Conservation (phyloP, 352 stramenopile genomes). For the Elongisporangium undulatum region DNA sequence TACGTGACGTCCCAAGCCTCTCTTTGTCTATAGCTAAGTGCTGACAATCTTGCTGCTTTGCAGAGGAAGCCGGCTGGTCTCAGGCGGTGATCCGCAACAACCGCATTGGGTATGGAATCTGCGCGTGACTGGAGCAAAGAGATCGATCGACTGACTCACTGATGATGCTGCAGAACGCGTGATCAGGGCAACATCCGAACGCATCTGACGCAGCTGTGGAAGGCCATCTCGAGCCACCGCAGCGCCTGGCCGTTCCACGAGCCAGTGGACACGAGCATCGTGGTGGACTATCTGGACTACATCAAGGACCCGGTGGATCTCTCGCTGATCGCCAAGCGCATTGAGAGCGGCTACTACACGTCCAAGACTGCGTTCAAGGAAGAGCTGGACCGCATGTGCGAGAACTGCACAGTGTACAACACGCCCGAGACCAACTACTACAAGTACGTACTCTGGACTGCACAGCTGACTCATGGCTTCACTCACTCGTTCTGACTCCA, state of each 20-base stretch:
- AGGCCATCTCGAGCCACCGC: constrained; percentile 91
- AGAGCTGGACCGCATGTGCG: constrained; percentile 96
- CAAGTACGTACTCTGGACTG: constrained; percentile 63
- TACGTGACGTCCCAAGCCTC: constrained; percentile 34
- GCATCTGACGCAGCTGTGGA: constrained; percentile 84
- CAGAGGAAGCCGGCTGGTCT: constrained; percentile 85
- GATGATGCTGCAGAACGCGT: constrained; percentile 35
- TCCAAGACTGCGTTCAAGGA: constrained; percentile 89
- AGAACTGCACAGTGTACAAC: constrained; percentile 99
- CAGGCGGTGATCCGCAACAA: constrained; percentile 83
- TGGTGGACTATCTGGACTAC: constrained; percentile 96
- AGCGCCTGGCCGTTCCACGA: constrained; percentile 98
- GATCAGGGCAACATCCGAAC: constrained; percentile 81
- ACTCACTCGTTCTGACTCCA: constrained; percentile 10
- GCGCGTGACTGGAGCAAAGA: too few relatives aligned
- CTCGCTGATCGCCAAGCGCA: constrained; percentile 76
- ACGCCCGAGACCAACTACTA: constrained; percentile 94
- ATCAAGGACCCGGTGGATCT: constrained; percentile 95
- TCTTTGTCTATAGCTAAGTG: constrained; percentile 1
- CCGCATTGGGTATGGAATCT: constrained; percentile 62
- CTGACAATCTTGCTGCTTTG: constrained; percentile 4
- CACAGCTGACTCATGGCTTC: constrained; percentile 1
- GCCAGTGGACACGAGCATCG: constrained; percentile 93
- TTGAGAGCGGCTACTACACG: constrained; percentile 86
- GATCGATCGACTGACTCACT: background rate